A percentile compares a stretch with the other conserved stretches of the same genome.
Conservation (phyloP, 257 asterid species). For the Solanum raphanifolium region DNA sequence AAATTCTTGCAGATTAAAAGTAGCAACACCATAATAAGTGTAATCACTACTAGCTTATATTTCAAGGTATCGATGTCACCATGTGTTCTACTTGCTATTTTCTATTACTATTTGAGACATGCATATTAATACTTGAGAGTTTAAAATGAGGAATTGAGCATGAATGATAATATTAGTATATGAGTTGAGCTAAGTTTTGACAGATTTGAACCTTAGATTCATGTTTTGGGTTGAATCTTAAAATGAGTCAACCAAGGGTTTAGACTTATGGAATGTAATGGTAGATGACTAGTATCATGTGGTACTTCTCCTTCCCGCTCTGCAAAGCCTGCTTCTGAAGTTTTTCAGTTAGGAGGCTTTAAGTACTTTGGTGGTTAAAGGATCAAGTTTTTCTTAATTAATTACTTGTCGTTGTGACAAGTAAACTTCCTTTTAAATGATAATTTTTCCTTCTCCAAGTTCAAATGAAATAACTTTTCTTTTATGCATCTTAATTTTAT, state of each 20-base stretch:
- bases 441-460: not conserved
- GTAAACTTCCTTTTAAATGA: not conserved
- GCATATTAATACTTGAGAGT: not conserved
- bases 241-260: not conserved
- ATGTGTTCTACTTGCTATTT: not conserved
- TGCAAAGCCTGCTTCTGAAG: not conserved
- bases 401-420: not conserved
- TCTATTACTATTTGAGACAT: not conserved
- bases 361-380: not conserved
- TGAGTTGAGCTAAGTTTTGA: not conserved
- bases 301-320: not conserved
- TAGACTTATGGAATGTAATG: not conserved
- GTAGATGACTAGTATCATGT: not conserved
- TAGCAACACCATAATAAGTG: not conserved
- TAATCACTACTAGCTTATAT: not conserved
- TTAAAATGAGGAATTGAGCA: not conserved
- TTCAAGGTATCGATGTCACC: not conserved
- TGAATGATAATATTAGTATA: not conserved
- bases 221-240: not conserved
- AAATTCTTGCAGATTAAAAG: not conserved
- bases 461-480: not conserved
- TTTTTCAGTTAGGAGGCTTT: not conserved
- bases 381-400: not conserved
- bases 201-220: not conserved
- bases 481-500: not conserved